Conservation (phyloP, 805 yeast genomes). For the Sungouiozyma intestinalis region DNA sequence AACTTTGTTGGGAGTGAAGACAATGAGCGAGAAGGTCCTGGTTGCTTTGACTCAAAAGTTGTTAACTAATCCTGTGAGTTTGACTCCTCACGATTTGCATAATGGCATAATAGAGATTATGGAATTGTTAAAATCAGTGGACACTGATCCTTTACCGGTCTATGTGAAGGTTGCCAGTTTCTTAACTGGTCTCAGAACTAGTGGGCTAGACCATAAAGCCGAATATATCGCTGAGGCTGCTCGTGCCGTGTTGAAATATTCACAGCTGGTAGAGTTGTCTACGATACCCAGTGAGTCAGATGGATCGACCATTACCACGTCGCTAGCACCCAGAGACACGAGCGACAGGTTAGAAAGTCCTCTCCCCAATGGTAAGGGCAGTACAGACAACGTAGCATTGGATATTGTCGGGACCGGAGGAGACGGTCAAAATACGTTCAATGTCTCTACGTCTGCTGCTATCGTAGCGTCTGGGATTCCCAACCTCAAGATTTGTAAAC, state of each 20-base stretch:
- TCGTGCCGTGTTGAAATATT: constrained; percentile 53
- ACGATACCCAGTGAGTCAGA: constrained; percentile 17
- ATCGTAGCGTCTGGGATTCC: constrained; percentile 85
- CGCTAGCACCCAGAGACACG: neutral
- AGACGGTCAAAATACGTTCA: constrained; percentile 94
- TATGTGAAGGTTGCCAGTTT: constrained; percentile 68
- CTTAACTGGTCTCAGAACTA: constrained; percentile 62
- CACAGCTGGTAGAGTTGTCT: constrained; percentile 41
- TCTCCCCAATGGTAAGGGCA: neutral
- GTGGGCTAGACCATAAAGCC: constrained; percentile 71
- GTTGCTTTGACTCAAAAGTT: constrained; percentile 48
- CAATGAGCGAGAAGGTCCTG: constrained; percentile 9
- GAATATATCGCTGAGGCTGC: constrained; percentile 83
- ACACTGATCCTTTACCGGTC: constrained; percentile 2
- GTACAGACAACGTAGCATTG: constrained; percentile 6
- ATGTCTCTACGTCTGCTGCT: constrained; percentile 90
- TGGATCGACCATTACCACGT: constrained; percentile 1
- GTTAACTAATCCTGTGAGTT: constrained; percentile 45
- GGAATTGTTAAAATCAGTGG: constrained; percentile 40
- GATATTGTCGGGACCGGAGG: constrained; percentile 99
- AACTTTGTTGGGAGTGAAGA: neutral
- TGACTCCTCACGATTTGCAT: constrained; percentile 55
- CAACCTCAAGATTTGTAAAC: constrained; percentile 70
- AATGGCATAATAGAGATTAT: constrained; percentile 53
- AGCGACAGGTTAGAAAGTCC: neutral